Evolutionary conservation across 345 rosid species (phyloP).

Genomic region (Punica granatum): DNA sequence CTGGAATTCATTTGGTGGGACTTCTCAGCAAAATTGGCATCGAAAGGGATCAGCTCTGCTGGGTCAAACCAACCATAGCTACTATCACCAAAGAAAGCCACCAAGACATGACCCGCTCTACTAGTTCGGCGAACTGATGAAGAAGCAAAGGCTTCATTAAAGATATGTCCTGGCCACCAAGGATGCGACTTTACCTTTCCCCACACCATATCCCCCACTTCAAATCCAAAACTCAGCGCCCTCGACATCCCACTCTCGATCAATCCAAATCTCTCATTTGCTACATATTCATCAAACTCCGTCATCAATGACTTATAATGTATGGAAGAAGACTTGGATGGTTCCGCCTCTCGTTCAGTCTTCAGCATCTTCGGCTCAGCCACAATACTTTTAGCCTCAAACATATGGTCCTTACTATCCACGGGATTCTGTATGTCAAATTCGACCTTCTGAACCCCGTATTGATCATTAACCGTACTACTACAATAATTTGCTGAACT

Average conservation of each 20-base stretch:
- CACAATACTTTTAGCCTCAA: neutral
- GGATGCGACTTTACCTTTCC: constrained; percentile 99
- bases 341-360: constrained; percentile 18
- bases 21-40: constrained; percentile 53
- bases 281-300: constrained; percentile 87
- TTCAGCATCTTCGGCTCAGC: neutral
- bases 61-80: constrained; percentile 99
- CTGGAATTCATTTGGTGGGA: constrained; percentile 58
- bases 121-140: constrained; percentile 76
- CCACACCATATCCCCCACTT: constrained; percentile 99
- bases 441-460: neutral
- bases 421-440: neutral
- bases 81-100: constrained; percentile 96
- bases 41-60: constrained; percentile 89
- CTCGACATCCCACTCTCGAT: constrained; percentile 51
- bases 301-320: constrained; percentile 56
- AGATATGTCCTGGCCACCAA: constrained; percentile 99
- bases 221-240: constrained; percentile 72
- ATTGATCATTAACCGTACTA: neutral
- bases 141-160: constrained; percentile 78
- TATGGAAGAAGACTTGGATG: neutral
- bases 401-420: neutral
- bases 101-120: constrained; percentile 78
- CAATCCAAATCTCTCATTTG: constrained; percentile 55
- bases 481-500: neutral